These are phyloP conservation scores for Forsythia viridissima DNA, from an alignment of 257 asterid genomes.

Conservation along the genomic window DNA sequence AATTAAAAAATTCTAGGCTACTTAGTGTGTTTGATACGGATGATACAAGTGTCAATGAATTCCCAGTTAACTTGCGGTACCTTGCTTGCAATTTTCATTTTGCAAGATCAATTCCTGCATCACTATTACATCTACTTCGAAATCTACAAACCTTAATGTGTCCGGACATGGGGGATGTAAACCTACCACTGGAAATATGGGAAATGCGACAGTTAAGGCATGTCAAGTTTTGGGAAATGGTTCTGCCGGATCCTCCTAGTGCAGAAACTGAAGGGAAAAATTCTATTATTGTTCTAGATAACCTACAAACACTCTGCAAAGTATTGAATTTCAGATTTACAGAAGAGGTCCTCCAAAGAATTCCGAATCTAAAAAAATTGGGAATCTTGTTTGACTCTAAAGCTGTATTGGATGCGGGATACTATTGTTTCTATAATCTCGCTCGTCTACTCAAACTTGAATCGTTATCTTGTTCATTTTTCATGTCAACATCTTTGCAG, in stretches of 20 bases:
- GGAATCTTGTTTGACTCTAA: slow-evolving; percentile 1
- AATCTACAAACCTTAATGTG: slow-evolving; percentile 23
- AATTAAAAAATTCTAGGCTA: background rate
- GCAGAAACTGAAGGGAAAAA: background rate
- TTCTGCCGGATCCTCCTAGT: background rate
- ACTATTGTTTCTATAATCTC: background rate
- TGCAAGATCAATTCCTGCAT: background rate
- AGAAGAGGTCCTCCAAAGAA: background rate
- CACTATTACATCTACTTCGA: slow-evolving; percentile 16
- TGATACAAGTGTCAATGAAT: slow-evolving; percentile 1
- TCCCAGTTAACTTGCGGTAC: slow-evolving; percentile 19
- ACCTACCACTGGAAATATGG: background rate
- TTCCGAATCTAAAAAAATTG: slow-evolving; percentile 10
- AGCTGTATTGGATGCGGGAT: background rate
- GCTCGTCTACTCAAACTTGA: background rate
- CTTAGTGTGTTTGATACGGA: slow-evolving; percentile 17
- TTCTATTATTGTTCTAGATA: background rate
- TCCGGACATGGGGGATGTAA: background rate
- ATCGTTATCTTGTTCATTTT: too few species aligned
- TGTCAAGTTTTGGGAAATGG: background rate
- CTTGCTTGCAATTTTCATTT: background rate
- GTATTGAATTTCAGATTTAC: background rate
- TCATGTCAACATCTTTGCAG: background rate
- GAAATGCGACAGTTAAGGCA: slow-evolving; percentile 22
- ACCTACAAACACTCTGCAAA: slow-evolving; percentile 13